Evolutionary conservation across 78 protist genomes (phyloP).

Genomic region (Neovahlkampfia damariscottae): DNA sequence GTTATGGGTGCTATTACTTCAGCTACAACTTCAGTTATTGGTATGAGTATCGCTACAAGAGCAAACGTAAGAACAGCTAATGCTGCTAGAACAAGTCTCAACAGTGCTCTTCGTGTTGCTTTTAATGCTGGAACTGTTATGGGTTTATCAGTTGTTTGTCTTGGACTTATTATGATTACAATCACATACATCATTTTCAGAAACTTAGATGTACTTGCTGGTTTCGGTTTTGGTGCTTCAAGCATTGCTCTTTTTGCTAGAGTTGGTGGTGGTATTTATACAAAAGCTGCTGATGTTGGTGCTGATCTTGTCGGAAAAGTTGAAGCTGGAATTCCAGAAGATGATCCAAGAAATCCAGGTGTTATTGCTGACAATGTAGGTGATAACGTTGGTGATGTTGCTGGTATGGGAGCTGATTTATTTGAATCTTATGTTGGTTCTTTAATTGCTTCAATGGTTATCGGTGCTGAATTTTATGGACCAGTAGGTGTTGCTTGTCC

Average conservation of each 20-base stretch:
- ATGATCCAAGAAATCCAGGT: slow-evolving; percentile 44
- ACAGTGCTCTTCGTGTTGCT: neutral
- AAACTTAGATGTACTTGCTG: slow-evolving; percentile 14
- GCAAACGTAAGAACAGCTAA: slow-evolving; percentile 19
- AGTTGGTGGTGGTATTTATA: slow-evolving; percentile 55
- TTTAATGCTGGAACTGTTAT: slow-evolving; percentile 19
- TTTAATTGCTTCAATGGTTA: slow-evolving; percentile 35
- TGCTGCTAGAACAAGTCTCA: neutral
- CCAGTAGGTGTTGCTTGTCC: slow-evolving; percentile 33
- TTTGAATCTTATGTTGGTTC: slow-evolving; percentile 58
- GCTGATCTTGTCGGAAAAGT: slow-evolving; percentile 46
- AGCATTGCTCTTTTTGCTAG: slow-evolving; percentile 16
- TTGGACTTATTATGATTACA: neutral
- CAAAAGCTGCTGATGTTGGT: slow-evolving; percentile 59
- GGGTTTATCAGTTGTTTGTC: slow-evolving; percentile 13
- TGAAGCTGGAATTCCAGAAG: slow-evolving; percentile 32
- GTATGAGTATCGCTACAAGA: slow-evolving; percentile 14
- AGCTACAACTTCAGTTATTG: slow-evolving; percentile 10
- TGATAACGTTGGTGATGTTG: slow-evolving; percentile 71
- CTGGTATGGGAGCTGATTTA: slow-evolving; percentile 67
- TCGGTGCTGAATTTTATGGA: slow-evolving; percentile 2
- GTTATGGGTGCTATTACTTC: slow-evolving; percentile 41
- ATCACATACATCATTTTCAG: neutral
- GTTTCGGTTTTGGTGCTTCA: slow-evolving; percentile 24
- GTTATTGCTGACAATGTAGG: slow-evolving; percentile 68